A percentile compares a stretch with the other conserved stretches of the same genome.
These are phyloP conservation scores for Thelephora aurantiotincta DNA, from an alignment of 768 basidiomycete species.

Conservation along the genomic window DNA sequence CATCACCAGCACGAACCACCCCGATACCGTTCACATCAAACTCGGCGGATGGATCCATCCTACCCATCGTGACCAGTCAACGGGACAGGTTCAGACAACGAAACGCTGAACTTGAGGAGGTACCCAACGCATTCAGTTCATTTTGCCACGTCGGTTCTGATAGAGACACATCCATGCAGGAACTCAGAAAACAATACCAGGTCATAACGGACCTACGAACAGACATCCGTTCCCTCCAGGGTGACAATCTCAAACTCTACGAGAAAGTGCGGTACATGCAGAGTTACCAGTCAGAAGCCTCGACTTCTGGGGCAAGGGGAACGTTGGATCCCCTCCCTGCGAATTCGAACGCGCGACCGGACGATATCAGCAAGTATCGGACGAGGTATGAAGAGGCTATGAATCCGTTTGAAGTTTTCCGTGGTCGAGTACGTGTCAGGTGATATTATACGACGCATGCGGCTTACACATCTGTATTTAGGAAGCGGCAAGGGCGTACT, in stretches of 20 bases:
- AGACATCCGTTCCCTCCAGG: conserved; percentile 84
- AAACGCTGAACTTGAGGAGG: conserved; percentile 95
- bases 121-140: conserved; percentile 16
- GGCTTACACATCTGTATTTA: conserved; percentile 17
- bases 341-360: conserved; percentile 26
- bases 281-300: conserved; percentile 73
- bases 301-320: conserved; percentile 5
- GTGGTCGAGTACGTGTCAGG: conserved; percentile 61
- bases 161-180: conserved; percentile 28
- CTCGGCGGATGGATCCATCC: conserved; percentile 81
- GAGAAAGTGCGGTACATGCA: conserved; percentile 99
- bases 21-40: conserved; percentile 52
- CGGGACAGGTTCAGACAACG: conserved; percentile 95
- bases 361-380: conserved; percentile 81
- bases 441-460: background rate
- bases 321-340: conserved; percentile 58
- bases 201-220: conserved; percentile 85
- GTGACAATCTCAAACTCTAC: conserved; percentile 94
- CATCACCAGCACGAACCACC: conserved; percentile 28
- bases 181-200: conserved; percentile 91
- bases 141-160: background rate
- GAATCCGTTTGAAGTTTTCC: conserved; percentile 97
- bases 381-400: conserved; percentile 91
- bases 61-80: conserved; percentile 98
- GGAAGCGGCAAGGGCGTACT: conserved; percentile 93